Conservation (phyloP, 148 eudicot genomes). For the Camellia lanceoleosa region DNA sequence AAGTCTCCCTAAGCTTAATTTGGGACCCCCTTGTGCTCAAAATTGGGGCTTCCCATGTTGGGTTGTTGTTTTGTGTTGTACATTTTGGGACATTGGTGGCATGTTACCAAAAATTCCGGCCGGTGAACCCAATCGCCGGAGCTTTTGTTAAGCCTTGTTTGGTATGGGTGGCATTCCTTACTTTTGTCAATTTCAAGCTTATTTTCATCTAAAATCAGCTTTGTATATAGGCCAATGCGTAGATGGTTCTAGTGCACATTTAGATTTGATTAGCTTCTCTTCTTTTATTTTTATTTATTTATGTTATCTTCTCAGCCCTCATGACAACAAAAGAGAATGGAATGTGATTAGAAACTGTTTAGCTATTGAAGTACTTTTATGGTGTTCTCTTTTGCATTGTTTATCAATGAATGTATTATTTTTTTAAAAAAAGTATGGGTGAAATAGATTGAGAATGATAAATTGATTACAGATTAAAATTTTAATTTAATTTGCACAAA, state of each 20-base stretch:
- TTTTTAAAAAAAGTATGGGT: no score
- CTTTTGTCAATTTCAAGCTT: constrained; percentile 54
- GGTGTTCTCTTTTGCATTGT: no score
- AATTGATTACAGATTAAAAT: no score
- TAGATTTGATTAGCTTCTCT: no score
- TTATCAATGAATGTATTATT: no score
- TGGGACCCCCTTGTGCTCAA: constrained; percentile 65
- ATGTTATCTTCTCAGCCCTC: no score
- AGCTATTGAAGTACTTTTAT: no score
- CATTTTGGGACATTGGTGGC: constrained; percentile 34
- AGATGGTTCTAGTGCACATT: background rate
- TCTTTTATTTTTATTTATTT: no score
- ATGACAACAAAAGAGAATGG: no score
- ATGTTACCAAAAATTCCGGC: constrained; percentile 41
- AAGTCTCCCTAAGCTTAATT: constrained; percentile 47
- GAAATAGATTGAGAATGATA: no score
- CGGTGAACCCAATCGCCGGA: constrained; percentile 53
- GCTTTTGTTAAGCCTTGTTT: constrained; percentile 61
- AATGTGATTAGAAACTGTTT: no score
- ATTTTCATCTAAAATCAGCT: constrained; percentile 12
- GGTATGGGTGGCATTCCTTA: constrained; percentile 58
- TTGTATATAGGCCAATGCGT: background rate
- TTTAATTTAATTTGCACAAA: no score
- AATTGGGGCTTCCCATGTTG: constrained; percentile 44
- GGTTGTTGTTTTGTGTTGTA: constrained; percentile 38